Base-by-base conservation (phyloP, 2,329 filamentous ascomycete genomes). In the Paecilomyces formosus region DNA sequence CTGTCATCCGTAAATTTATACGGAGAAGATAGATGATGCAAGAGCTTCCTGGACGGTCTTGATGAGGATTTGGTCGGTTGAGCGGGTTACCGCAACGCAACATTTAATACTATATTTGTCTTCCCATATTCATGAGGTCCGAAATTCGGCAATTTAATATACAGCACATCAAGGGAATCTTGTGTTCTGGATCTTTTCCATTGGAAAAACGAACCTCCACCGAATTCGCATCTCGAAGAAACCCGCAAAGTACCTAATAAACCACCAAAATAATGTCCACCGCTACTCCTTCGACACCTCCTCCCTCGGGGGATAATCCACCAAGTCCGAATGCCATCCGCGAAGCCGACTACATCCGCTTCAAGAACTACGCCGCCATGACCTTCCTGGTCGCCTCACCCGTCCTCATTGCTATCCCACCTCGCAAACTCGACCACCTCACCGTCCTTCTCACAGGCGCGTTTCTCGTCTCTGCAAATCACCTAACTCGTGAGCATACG, bases 351-450 rank as follows among this genome's bases (percentile, higher is more conserved):
- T 77, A 71, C 63, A 55, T 70, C 39, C 70, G 66, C 57, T 75
- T 76, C 68, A 77, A 77, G 60, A 68, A 68, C 61, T 74, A 73
- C 61, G 67, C 74, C 26, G 72, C 74, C n/a, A 62, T 69, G 26
- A 70, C 70, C 24, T 74, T 77, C 62, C 64, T 75, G 30, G 45
- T 74, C 57, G 69, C 65, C 30, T 66, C 71, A 0, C 72, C 72
- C 1, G 61, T 65, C 49, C 61, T 64, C 51, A 65, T 62, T 53
- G 60, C 58, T 24, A 57, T 59, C 28, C 70, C 74, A 59, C 75
- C 76, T 58, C 64, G 76, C 66, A 69, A 70, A 65, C 66, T 75
- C 49, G 71, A 75, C 64, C 65, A 68, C 50, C 63, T 74, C 15
- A 72, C 72, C 30, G 69, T 72, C 57, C 73, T 76, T 28, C 70